These are phyloP conservation scores for Secale cereale DNA, from an alignment of 176 grass and related monocot genomes.

Conservation along the genomic window DNA sequence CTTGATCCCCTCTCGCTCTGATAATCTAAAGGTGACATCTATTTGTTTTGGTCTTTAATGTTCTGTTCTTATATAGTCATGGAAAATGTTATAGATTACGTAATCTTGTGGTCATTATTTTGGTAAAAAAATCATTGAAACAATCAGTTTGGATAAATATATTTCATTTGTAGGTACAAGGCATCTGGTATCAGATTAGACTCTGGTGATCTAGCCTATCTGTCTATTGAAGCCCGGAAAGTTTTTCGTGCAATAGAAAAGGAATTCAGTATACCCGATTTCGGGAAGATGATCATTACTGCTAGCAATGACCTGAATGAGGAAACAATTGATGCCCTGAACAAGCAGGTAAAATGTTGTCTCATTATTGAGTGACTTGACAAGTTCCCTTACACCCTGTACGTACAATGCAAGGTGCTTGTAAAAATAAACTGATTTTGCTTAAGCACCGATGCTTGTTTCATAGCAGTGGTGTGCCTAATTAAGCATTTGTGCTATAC, in stretches of 20 bases:
- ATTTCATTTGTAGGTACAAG: slow-evolving; percentile 66
- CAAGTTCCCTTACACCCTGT: background rate
- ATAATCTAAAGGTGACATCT: background rate
- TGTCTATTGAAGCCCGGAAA: slow-evolving; percentile 82
- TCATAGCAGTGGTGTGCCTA: too few species aligned
- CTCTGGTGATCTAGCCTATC: slow-evolving; percentile 97
- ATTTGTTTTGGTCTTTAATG: background rate
- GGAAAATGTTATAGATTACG: background rate
- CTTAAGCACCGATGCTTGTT: too few species aligned
- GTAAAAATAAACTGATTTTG: too few species aligned
- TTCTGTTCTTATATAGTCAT: background rate
- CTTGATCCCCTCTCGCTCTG: background rate
- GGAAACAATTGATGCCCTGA: slow-evolving; percentile 98
- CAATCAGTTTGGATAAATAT: slow-evolving; percentile 12
- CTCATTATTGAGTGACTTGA: background rate
- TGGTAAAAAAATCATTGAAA: background rate
- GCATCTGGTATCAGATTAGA: slow-evolving; percentile 96
- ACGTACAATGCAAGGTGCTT: too few species aligned
- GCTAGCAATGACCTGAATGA: slow-evolving; percentile 99
- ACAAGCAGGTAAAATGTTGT: slow-evolving; percentile 75
- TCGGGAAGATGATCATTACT: slow-evolving; percentile 81
- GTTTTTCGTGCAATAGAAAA: slow-evolving; percentile 66
- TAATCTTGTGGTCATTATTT: slow-evolving; percentile 9
- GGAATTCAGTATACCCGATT: slow-evolving; percentile 63
- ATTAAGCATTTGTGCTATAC: too few species aligned